Evolutionary conservation across 139 green algal species (phyloP), one percentile per base, ranked within the genome.

Genomic region (Raphidocelis subcapitata): DNA sequence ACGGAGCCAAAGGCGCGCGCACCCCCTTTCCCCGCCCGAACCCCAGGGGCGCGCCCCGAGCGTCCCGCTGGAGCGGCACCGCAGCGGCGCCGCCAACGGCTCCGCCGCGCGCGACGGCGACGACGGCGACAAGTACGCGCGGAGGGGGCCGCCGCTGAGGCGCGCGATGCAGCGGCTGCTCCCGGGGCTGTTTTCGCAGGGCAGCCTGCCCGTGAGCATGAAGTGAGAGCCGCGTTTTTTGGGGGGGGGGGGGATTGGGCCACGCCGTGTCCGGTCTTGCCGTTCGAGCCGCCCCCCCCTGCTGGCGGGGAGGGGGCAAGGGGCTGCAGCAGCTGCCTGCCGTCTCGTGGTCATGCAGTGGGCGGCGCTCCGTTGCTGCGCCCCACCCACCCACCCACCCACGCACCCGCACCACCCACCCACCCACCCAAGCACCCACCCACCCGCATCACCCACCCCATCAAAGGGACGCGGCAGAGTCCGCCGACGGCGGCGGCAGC

Each of bases 161-260:
- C 81, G 89, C 26, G 84, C 81, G 46, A 51, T 92, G 67, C 86
- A 94, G 77, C 75, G 84, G 3, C 32, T 91, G 16, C 82, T 93
- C 54, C 89, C 89, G 21, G 73, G 73, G 29, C 64, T 92, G 12
- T 93, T 94, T 78, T 63, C 81, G 41, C 80, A 84, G 0, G 62
- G 62, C 36, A 55, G 66, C 1, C 36, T 70, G 31, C 66, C 74
- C 21, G 35, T 74, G 5, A 67, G 47, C 21, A 47, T 18, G 10
- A 36, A 61, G 61, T 67, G 59, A 33, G 61, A 29, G 3, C 15
- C 15, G 63, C 44, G 62, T 52, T 33, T 16, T 16, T n/a, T 16
- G 56, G 28, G 10, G 28, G 37, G 20, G 10, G 29, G 24, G 16
- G 29, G 57, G 23, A 36, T 65, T 36, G 14, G 57, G 26, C 23